A percentile compares a stretch with the other conserved stretches of the same genome.
phyloP scores from a whole-genome alignment of 495 filamentous ascomycete genomes.

The Lophium mytilinum region DNA sequence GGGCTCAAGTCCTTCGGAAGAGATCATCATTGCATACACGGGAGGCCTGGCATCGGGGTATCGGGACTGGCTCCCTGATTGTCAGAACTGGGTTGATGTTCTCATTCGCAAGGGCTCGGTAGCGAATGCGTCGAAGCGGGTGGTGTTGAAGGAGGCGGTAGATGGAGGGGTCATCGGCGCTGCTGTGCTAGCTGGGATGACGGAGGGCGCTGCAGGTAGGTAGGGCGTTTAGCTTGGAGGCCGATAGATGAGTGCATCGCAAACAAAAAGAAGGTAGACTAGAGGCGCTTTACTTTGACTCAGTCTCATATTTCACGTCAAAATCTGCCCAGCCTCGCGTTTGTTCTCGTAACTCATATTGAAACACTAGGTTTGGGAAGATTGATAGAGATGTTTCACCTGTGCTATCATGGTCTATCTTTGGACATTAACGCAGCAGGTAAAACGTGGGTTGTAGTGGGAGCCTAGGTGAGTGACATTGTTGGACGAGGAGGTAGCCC shows the following conservation, averaged over 20 bases:
- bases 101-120: constrained; percentile 52
- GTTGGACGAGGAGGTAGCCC: too few species aligned
- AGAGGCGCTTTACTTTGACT: neutral
- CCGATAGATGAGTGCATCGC: neutral
- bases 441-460: too few species aligned
- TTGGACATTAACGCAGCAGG: too few species aligned
- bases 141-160: constrained; percentile 59
- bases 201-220: constrained; percentile 10
- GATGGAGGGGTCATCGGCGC: constrained; percentile 73
- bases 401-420: too few species aligned
- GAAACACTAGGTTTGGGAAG: neutral
- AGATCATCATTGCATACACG: constrained; percentile 68
- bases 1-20: constrained; percentile 31
- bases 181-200: constrained; percentile 60
- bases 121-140: constrained; percentile 46
- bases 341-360: neutral
- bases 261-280: neutral
- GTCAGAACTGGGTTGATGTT: constrained; percentile 57
- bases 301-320: neutral
- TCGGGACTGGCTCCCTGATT: constrained; percentile 61
- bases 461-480: too few species aligned
- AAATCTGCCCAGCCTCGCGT: neutral
- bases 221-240: neutral
- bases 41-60: constrained; percentile 73
- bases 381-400: too few species aligned